Conservation (phyloP, 805 yeast species). For the Wickerhamomyces canadensis region DNA sequence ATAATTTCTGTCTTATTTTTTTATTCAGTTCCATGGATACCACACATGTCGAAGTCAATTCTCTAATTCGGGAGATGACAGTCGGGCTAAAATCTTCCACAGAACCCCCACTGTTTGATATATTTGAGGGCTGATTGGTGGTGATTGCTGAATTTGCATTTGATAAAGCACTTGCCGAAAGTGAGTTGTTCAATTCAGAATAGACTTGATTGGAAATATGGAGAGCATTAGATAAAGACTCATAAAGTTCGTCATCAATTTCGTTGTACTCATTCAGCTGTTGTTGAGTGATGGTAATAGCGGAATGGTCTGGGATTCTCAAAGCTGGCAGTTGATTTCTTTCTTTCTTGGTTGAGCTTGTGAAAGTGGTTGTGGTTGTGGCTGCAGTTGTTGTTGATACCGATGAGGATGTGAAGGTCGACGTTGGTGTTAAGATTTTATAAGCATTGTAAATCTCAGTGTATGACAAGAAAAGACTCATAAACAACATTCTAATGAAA, state of each 20-base stretch:
- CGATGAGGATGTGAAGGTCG: background rate
- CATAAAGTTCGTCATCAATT: constrained; percentile 63
- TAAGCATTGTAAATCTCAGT: constrained; percentile 67
- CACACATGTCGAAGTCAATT: constrained; percentile 70
- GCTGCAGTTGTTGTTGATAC: constrained; percentile 5
- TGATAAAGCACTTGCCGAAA: constrained; percentile 57
- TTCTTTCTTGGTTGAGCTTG: constrained; percentile 1
- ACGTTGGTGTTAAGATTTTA: constrained; percentile 29
- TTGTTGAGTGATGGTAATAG: constrained; percentile 17
- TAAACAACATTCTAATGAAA: constrained; percentile 56
- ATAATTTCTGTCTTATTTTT: constrained; percentile 52
- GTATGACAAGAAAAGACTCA: constrained; percentile 57
- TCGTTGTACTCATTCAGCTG: constrained; percentile 35
- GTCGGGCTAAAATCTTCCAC: constrained; percentile 8
- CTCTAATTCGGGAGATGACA: constrained; percentile 63
- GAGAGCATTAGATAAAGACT: constrained; percentile 57
- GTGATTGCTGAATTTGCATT: constrained; percentile 36
- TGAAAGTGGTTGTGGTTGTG: background rate
- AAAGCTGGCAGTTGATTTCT: constrained; percentile 21
- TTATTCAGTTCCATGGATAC: constrained; percentile 80
- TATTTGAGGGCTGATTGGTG: constrained; percentile 16
- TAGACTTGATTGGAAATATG: constrained; percentile 72
- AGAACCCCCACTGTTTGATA: no score
- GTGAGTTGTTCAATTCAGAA: constrained; percentile 64
- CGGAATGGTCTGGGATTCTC: constrained; percentile 15